phyloP scores from a whole-genome alignment of 192 early-diverging fungal genomes.

The Podila clonocystis region DNA sequence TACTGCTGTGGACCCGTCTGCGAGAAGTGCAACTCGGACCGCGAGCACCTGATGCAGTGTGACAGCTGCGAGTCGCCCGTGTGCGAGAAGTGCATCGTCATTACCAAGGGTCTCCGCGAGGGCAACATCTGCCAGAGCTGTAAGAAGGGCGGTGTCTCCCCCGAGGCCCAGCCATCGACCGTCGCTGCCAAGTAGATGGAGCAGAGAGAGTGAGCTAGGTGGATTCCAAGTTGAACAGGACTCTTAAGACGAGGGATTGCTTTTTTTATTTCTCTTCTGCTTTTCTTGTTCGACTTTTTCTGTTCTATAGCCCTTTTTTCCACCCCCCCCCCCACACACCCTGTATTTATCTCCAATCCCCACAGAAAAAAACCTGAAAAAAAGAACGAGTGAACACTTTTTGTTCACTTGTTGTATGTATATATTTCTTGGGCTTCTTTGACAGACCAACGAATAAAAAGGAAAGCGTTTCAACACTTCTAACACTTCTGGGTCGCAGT shows the following conservation, averaged over 20 bases:
- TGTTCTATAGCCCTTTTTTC: too few species aligned
- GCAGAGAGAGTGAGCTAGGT: too few species aligned
- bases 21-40: conserved; percentile 32
- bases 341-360: conserved; percentile 24
- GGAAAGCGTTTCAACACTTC: too few species aligned
- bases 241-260: too few species aligned
- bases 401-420: too few species aligned
- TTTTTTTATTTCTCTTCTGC: not conserved
- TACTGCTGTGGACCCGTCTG: conserved; percentile 52
- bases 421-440: too few species aligned
- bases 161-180: conserved; percentile 2
- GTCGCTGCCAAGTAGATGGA: conserved; percentile 9
- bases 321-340: conserved; percentile 16
- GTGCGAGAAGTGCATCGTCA: conserved; percentile 47
- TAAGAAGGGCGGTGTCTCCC: conserved; percentile 5
- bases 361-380: not conserved
- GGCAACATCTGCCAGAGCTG: conserved; percentile 48
- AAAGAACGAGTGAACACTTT: too few species aligned
- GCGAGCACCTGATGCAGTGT: conserved; percentile 46
- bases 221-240: too few species aligned
- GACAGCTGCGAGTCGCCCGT: conserved; percentile 43
- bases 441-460: too few species aligned
- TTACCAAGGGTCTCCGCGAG: conserved; percentile 43
- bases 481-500: too few species aligned
- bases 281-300: conserved; percentile 15